phyloP scores from a whole-genome alignment of 2,329 filamentous ascomycete genomes.

The Fusarium stilboides region DNA sequence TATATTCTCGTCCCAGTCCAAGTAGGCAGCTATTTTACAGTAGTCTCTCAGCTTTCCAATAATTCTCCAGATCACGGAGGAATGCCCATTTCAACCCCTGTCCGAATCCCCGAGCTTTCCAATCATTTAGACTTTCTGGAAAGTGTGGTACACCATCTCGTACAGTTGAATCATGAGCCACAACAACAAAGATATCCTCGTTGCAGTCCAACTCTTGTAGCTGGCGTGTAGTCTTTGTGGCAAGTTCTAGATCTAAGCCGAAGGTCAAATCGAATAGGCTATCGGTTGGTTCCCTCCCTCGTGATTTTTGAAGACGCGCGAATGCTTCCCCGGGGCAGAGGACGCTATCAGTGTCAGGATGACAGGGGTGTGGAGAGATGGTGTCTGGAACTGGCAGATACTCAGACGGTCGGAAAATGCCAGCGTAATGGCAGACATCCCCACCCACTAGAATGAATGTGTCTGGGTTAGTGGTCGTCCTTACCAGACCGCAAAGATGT shows the following conservation, averaged over 20 bases:
- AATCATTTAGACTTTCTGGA: conserved; percentile 37
- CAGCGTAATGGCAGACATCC: conserved; percentile 60
- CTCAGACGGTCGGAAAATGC: conserved; percentile 55
- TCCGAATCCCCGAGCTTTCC: conserved; percentile 37
- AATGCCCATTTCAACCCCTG: conserved; percentile 41
- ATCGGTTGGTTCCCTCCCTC: conserved; percentile 34
- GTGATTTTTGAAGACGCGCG: conserved; percentile 31
- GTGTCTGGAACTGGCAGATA: conserved; percentile 53
- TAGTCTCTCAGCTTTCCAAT: conserved; percentile 37
- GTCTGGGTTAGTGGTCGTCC: conserved; percentile 52
- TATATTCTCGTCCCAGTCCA: not conserved
- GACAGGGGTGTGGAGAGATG: conserved; percentile 46
- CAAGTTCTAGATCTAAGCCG: conserved; percentile 37
- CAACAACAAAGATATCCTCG: conserved; percentile 39
- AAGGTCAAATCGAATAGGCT: conserved; percentile 41
- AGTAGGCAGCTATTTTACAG: not conserved
- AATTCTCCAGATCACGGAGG: conserved; percentile 39
- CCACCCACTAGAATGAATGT: conserved; percentile 61
- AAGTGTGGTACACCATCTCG: conserved; percentile 45
- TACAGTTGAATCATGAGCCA: conserved; percentile 42
- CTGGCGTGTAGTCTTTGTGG: conserved; percentile 26
- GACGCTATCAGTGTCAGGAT: not conserved
- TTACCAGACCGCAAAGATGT: conserved; percentile 60
- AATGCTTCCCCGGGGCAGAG: conserved; percentile 43
- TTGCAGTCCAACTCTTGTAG: conserved; percentile 43